phyloP scores from a whole-genome alignment of 257 asterid genomes.

The Nicotiana obtusifolia region DNA sequence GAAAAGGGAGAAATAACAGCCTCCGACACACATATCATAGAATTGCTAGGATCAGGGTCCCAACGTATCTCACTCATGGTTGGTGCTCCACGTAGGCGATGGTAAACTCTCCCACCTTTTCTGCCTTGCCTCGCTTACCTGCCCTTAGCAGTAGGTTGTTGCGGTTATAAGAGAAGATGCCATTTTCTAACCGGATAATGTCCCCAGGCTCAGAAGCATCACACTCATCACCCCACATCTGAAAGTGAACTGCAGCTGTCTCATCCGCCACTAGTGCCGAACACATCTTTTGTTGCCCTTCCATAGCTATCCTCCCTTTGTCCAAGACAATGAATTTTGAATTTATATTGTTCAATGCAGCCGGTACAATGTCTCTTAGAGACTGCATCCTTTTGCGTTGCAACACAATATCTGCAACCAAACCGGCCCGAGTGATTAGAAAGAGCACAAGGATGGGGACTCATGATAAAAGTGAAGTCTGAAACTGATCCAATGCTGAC shows the following conservation, averaged over 20 bases:
- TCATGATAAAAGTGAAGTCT: too few relatives aligned
- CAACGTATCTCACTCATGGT: slow-evolving; percentile 63
- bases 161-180: slow-evolving; percentile 60
- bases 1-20: slow-evolving; percentile 43
- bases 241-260: slow-evolving; percentile 82
- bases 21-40: slow-evolving; percentile 39
- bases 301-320: slow-evolving; percentile 31
- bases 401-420: slow-evolving; percentile 7
- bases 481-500: too few relatives aligned
- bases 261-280: slow-evolving; percentile 72
- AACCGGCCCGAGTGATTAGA: not conserved
- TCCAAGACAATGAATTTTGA: slow-evolving; percentile 54
- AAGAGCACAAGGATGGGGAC: too few relatives aligned
- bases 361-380: slow-evolving; percentile 48
- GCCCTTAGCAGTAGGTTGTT: slow-evolving; percentile 50
- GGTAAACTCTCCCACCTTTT: slow-evolving; percentile 60
- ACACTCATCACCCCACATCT: slow-evolving; percentile 75
- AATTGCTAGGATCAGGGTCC: slow-evolving; percentile 35
- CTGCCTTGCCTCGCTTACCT: slow-evolving; percentile 57
- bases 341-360: slow-evolving; percentile 56
- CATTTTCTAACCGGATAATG: slow-evolving; percentile 42
- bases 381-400: slow-evolving; percentile 21
- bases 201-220: slow-evolving; percentile 57
- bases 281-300: slow-evolving; percentile 43
- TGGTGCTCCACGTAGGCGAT: slow-evolving; percentile 66